Evolutionary conservation across 2,329 filamentous ascomycete genomes (phyloP).

Genomic region (Blastomyces parvus): DNA sequence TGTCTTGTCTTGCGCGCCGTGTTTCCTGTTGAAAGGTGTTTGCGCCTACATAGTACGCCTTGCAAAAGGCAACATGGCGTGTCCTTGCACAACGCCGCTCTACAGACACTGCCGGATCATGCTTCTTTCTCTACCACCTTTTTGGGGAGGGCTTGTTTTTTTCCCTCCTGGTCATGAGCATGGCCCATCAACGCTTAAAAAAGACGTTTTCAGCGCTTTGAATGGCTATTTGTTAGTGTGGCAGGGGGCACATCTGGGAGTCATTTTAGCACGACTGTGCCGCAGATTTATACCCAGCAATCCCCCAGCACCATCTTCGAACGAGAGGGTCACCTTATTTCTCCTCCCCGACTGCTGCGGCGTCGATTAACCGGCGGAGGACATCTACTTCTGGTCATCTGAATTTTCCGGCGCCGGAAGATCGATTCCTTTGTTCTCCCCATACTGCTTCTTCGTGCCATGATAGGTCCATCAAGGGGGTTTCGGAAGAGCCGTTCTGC

Average conservation of each 20-base stretch:
- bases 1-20: not conserved
- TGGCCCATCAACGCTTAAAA: not conserved
- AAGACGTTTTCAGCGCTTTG: not conserved
- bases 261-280: not conserved
- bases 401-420: conserved; percentile 1
- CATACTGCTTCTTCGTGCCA: not conserved
- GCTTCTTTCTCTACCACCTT: not conserved
- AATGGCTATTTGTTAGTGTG: not conserved
- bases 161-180: not conserved
- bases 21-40: not conserved
- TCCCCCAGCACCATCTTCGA: not conserved
- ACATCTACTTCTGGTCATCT: conserved; percentile 6
- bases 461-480: not conserved
- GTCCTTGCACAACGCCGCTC: not conserved
- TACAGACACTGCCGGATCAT: not conserved
- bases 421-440: not conserved
- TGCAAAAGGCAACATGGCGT: not conserved
- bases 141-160: not conserved
- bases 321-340: not conserved
- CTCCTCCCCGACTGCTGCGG: not conserved
- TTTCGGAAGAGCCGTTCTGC: not conserved
- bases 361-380: not conserved
- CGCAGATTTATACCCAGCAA: not conserved
- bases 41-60: not conserved
- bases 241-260: not conserved